These are phyloP conservation scores for Acaromyces ingoldii DNA, from an alignment of 1,284 basidiomycete genomes.

Conservation along the genomic window DNA sequence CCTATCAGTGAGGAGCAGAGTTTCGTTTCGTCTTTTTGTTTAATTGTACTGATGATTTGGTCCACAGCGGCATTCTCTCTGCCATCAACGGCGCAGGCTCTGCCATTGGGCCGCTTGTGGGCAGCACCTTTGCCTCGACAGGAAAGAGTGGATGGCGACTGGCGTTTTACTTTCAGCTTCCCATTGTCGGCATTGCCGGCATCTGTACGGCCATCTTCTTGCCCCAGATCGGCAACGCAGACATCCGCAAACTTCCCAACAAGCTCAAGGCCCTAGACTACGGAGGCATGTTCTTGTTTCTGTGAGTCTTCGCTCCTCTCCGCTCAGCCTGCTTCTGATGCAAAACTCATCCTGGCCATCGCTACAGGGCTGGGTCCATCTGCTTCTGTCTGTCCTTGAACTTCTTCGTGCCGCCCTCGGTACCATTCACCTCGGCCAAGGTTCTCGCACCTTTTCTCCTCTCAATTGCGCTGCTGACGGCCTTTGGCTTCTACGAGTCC, in stretches of 20 bases:
- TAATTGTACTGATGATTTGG: neutral
- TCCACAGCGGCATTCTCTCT: constrained; percentile 8
- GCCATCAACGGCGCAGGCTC: constrained; percentile 9
- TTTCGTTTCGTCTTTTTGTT: neutral
- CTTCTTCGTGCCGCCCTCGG: neutral
- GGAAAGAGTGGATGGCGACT: constrained; percentile 4
- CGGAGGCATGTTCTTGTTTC: constrained; percentile 7
- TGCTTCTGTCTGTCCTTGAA: no score
- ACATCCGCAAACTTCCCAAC: neutral
- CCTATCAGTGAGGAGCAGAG: constrained; percentile 11
- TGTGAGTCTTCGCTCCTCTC: constrained; percentile 1
- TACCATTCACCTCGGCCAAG: neutral
- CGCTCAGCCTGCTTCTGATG: neutral
- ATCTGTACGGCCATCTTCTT: constrained; percentile 5
- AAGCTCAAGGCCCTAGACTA: constrained; percentile 12
- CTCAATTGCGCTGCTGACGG: constrained; percentile 1
- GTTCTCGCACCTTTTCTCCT: constrained; percentile 2
- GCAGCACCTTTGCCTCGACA: constrained; percentile 8
- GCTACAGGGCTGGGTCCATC: no score
- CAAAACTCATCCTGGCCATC: no score
- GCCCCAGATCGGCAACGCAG: constrained; percentile 6
- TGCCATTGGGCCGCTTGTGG: constrained; percentile 8
- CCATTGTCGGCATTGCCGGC: constrained; percentile 7
- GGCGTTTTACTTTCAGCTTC: constrained; percentile 16
- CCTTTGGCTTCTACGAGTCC: constrained; percentile 7